A percentile compares a stretch with the other conserved stretches of the same genome.
Evolutionary conservation across 441 rosid species (phyloP).

Genomic region (Viola pubescens): DNA sequence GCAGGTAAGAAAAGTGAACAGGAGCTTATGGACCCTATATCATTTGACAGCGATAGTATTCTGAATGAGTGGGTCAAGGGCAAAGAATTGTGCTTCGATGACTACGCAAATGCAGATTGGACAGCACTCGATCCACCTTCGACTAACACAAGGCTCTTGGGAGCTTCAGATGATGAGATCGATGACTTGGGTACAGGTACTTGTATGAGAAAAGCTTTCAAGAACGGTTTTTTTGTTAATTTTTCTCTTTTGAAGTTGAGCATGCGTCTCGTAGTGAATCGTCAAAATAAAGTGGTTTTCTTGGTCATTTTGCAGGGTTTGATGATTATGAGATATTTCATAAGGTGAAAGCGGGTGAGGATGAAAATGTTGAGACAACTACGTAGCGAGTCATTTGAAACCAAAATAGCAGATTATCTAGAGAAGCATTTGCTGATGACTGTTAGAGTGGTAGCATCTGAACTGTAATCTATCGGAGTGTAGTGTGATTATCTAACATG

Average conservation of each 20-base stretch:
- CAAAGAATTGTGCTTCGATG: conserved; percentile 37
- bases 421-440: too few relatives aligned
- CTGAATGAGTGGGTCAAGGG: conserved; percentile 63
- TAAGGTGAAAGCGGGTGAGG: conserved; percentile 30
- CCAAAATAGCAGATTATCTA: too few relatives aligned
- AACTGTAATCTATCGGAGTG: neutral
- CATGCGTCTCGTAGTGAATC: neutral
- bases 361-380: conserved; percentile 32
- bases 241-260: neutral
- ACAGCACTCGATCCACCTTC: conserved; percentile 41
- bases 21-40: conserved; percentile 38
- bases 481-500: neutral
- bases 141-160: conserved; percentile 27
- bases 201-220: neutral
- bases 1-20: conserved; percentile 30
- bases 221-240: neutral
- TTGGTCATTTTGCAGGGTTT: conserved; percentile 46
- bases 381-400: conserved; percentile 6
- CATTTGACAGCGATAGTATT: conserved; percentile 28
- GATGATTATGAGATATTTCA: conserved; percentile 62
- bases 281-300: conserved; percentile 3
- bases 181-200: conserved; percentile 58
- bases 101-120: conserved; percentile 49
- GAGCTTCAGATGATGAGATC: conserved; percentile 34
- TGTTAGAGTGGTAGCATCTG: too few relatives aligned